Evolutionary conservation across 352 stramenopile genomes (phyloP).

Genomic region (Phytopythium litorale): DNA sequence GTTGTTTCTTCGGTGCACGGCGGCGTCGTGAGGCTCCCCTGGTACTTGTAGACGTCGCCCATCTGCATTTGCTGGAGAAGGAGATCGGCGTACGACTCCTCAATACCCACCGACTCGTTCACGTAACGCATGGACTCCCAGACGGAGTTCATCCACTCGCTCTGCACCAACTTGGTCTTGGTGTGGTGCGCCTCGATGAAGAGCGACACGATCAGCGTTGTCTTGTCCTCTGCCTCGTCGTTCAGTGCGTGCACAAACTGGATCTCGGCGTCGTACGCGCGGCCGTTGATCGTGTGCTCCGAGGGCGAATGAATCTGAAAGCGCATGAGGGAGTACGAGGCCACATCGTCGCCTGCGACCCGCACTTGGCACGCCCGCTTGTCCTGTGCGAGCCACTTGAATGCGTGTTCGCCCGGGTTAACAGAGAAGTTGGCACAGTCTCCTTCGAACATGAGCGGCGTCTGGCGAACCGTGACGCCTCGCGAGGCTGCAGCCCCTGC

Average conservation of each 20-base stretch:
- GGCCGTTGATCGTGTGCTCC: constrained; percentile 35
- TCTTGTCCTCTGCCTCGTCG: constrained; percentile 17
- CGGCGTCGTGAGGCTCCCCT: constrained; percentile 28
- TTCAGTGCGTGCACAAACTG: constrained; percentile 35
- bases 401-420: background rate
- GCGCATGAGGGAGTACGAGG: constrained; percentile 23
- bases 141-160: constrained; percentile 34
- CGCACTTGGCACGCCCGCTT: constrained; percentile 32
- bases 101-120: constrained; percentile 5
- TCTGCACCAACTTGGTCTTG: constrained; percentile 9
- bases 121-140: constrained; percentile 7
- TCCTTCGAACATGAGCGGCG: background rate
- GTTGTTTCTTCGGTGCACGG: constrained; percentile 28
- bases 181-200: constrained; percentile 12
- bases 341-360: constrained; percentile 5
- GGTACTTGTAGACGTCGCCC: constrained; percentile 41
- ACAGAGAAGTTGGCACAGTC: constrained; percentile 1
- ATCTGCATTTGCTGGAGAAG: constrained; percentile 24
- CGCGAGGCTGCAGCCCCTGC: constrained; percentile 12
- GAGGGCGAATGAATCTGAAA: constrained; percentile 35
- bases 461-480: background rate
- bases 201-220: constrained; percentile 27
- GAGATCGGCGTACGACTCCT: constrained; percentile 45
- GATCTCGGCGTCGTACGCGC: constrained; percentile 24
- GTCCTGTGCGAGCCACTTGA: background rate